Evolutionary conservation across 148 eudicot species (phyloP).

Genomic region (Spergularia marina): DNA sequence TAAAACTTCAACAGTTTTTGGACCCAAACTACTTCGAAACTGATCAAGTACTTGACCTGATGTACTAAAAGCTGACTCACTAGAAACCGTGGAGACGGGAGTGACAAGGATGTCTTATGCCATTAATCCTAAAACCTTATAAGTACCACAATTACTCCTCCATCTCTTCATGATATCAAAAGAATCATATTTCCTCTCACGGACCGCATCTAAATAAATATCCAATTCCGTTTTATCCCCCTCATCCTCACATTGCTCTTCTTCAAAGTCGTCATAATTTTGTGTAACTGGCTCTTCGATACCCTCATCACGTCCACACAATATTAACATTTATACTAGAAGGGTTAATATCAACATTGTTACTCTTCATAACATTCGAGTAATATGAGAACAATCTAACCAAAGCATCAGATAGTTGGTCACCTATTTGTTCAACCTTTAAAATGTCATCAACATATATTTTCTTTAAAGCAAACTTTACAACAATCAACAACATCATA

Average conservation of each 20-base stretch:
- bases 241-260: neutral
- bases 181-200: neutral
- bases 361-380: neutral
- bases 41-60: too few relatives aligned
- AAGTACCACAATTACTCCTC: neutral
- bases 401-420: neutral
- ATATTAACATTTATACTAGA: neutral
- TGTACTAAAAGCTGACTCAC: too few relatives aligned
- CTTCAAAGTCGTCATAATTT: neutral
- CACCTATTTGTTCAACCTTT: neutral
- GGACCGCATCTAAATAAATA: neutral
- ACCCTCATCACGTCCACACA: too few relatives aligned
- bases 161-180: conserved; percentile 7
- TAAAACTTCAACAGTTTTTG: too few relatives aligned
- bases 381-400: neutral
- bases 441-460: neutral
- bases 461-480: neutral
- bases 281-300: neutral
- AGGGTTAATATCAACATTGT: neutral
- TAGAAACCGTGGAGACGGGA: neutral
- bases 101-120: neutral
- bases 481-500: conserved; percentile 9
- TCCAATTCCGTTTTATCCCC: neutral
- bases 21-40: too few relatives aligned
- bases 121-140: neutral